Base-by-base conservation (phyloP, 371 early-diverging fungal genomes). In the Mortierella sp. region DNA sequence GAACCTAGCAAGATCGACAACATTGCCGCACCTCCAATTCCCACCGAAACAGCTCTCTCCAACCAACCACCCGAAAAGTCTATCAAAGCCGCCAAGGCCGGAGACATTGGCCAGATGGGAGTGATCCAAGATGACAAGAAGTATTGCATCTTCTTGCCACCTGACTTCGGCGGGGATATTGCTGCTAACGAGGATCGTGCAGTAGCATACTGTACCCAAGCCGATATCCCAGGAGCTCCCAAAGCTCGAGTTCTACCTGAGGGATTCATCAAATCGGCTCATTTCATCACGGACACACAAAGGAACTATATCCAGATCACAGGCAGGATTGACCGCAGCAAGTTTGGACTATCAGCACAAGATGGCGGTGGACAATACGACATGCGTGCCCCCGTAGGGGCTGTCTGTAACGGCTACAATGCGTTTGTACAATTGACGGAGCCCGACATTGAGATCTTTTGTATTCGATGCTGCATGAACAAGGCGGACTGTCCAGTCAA, bases 351-450 rank as follows among this genome's bases (percentile, higher is more conserved):
- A n/a, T 62, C 74, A 22, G 44, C 63, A n/a, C 68, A 69, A 9
- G 86, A 86, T 52, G 81, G 83, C 19, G 86, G 86, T 53, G 86
- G 86, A 63, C 86, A 85, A 54, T 79, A 79, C 44, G 86, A 84
- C 65, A 69, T 83, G 57, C 72, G 67, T n/a, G 82, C 83, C 29
- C 86, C 83, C 31, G 61, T 67, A 8, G 83, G 83, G 6, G 76
- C 84, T 24, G 49, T 62, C 7, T 86, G 86, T 63, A 81, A 72
- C 29, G 86, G 84, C 7, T 86, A 82, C 79, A 58, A 57, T 10
- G 82, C 71, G 46, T 86, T 77, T 59, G 83, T 86, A 40, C 81
- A 84, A 28, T 63, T 86, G 57, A 73, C 83, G 51, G 86, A 86
- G 63, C 84, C 86, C 47, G 58, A 82, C 29, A 69, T 64, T 13